phyloP scores from a whole-genome alignment of 1,284 basidiomycete genomes.

The Earliella scabrosa region DNA sequence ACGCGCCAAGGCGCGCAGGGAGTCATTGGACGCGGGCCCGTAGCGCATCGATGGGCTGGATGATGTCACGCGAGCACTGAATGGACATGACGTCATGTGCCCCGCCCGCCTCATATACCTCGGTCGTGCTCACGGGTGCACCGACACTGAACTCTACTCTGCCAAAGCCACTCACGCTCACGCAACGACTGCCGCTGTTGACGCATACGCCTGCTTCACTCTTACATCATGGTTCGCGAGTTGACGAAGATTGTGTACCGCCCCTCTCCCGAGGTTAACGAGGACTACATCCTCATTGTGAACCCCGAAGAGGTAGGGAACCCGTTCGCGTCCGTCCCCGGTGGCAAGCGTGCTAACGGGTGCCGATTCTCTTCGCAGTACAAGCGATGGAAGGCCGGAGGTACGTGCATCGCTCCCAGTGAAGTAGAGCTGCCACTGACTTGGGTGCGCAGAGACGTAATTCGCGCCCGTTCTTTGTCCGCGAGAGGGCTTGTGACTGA shows the following conservation, averaged over 20 bases:
- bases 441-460: slow-evolving; percentile 62
- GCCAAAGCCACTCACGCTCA: neutral
- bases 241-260: slow-evolving; percentile 79
- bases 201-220: neutral
- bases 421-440: slow-evolving; percentile 23
- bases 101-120: slow-evolving; percentile 21
- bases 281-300: slow-evolving; percentile 73
- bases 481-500: slow-evolving; percentile 8
- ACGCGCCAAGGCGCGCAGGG: too few relatives aligned
- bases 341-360: slow-evolving; percentile 15
- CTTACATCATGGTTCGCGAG: slow-evolving; percentile 35
- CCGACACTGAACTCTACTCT: slow-evolving; percentile 1
- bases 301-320: slow-evolving; percentile 64
- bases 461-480: slow-evolving; percentile 20
- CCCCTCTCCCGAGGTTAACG: slow-evolving; percentile 68
- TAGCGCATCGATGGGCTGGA: slow-evolving; percentile 21
- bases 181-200: slow-evolving; percentile 2
- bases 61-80: slow-evolving; percentile 27
- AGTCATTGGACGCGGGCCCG: neutral
- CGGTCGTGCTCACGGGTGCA: neutral
- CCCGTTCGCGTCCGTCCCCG: slow-evolving; percentile 1
- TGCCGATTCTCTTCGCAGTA: slow-evolving; percentile 47
- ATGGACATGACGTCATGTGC: slow-evolving; percentile 19
- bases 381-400: slow-evolving; percentile 80
- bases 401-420: slow-evolving; percentile 43